Conservation (phyloP, 2,329 filamentous ascomycete species). For the Dendryphion nanum region DNA sequence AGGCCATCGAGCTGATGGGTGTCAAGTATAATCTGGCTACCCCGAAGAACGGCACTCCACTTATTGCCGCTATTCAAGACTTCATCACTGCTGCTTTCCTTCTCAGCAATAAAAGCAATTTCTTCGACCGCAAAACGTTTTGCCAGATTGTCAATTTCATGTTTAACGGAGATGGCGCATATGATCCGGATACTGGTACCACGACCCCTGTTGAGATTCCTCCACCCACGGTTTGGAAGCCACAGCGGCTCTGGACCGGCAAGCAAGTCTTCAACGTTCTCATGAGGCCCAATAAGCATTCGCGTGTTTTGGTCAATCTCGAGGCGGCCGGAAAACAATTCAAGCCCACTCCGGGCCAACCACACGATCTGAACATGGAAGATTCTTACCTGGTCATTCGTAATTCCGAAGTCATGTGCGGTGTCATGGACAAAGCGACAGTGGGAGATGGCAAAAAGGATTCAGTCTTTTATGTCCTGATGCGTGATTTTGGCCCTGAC, state of each 20-base stretch:
- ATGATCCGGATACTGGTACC: slow-evolving; percentile 46
- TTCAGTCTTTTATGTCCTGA: slow-evolving; percentile 93
- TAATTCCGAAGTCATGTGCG: slow-evolving; percentile 97
- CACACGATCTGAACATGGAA: slow-evolving; percentile 70
- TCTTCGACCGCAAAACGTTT: slow-evolving; percentile 86
- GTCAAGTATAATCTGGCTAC: slow-evolving; percentile 96
- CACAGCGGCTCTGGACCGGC: slow-evolving; percentile 87
- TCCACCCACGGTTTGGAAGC: slow-evolving; percentile 81
- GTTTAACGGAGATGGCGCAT: slow-evolving; percentile 68
- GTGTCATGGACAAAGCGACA: slow-evolving; percentile 95
- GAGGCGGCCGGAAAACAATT: slow-evolving; percentile 90
- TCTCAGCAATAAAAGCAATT: slow-evolving; percentile 86
- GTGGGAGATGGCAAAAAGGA: slow-evolving; percentile 98
- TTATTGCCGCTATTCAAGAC: slow-evolving; percentile 98
- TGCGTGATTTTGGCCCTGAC: slow-evolving; percentile 90
- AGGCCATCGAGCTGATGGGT: slow-evolving; percentile 95
- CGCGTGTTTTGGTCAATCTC: slow-evolving; percentile 80
- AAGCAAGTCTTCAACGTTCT: slow-evolving; percentile 95
- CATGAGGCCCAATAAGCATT: slow-evolving; percentile 84
- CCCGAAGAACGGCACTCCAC: slow-evolving; percentile 95
- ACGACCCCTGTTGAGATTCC: slow-evolving; percentile 75
- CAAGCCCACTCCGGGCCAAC: slow-evolving; percentile 60
- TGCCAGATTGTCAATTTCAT: slow-evolving; percentile 91
- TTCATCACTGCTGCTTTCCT: slow-evolving; percentile 96
- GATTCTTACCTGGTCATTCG: slow-evolving; percentile 91